These are phyloP conservation scores for Elsinoe australis DNA, from an alignment of 2,329 filamentous ascomycete species.

Conservation along the genomic window DNA sequence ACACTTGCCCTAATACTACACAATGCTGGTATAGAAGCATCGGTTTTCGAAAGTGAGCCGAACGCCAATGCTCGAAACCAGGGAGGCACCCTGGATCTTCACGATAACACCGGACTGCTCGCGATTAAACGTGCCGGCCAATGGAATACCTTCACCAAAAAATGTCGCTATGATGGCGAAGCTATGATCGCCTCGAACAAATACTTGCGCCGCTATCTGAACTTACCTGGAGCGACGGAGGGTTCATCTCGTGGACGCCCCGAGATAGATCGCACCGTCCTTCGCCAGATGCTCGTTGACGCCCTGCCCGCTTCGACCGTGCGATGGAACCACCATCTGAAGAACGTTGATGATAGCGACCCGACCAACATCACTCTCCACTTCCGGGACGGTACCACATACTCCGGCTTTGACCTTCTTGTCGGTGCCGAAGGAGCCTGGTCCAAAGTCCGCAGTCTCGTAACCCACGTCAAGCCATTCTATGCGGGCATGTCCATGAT, in stretches of 20 bases:
- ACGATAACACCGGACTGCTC: conserved; percentile 29
- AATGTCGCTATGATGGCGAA: conserved; percentile 38
- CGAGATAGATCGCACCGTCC: conserved; percentile 33
- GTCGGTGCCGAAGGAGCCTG: conserved; percentile 42
- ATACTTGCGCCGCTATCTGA: conserved; percentile 28
- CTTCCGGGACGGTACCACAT: conserved; percentile 27
- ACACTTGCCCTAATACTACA: conserved; percentile 33
- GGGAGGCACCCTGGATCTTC: conserved; percentile 34
- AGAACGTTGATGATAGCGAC: conserved; percentile 20
- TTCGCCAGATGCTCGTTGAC: conserved; percentile 31
- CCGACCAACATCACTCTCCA: conserved; percentile 21
- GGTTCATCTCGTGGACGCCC: conserved; percentile 28
- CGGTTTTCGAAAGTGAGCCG: conserved; percentile 30
- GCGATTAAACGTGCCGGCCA: conserved; percentile 30
- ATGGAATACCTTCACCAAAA: conserved; percentile 29
- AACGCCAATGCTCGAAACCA: conserved; percentile 27
- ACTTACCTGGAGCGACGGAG: conserved; percentile 19
- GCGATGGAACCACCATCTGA: conserved; percentile 31
- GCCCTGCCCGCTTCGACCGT: conserved; percentile 26
- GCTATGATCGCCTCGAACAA: conserved; percentile 38
- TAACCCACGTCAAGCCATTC: conserved; percentile 29
- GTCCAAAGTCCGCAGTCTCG: conserved; percentile 32
- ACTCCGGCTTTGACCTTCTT: conserved; percentile 35
- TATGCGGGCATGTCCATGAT: conserved; percentile 34
- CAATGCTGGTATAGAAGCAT: conserved; percentile 22